Conservation (phyloP, 805 yeast genomes). For the Wickerhamomyces alni region DNA sequence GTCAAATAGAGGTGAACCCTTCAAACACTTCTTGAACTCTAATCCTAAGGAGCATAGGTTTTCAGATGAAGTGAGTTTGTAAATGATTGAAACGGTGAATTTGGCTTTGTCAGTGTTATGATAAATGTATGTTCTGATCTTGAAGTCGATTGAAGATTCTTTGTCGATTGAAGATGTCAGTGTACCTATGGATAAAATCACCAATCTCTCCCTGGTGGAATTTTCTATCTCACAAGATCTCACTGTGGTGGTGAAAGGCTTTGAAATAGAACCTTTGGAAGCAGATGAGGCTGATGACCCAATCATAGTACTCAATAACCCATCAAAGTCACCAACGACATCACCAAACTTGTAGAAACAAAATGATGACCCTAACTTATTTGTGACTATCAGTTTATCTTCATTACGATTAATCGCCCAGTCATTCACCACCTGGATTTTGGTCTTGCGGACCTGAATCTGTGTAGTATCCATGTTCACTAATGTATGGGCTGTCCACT, state of each 20-base stretch:
- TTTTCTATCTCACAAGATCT: not conserved
- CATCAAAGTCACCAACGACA: not conserved
- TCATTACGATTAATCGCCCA: no score
- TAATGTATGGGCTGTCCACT: not conserved
- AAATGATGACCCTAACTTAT: no score
- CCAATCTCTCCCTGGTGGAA: not conserved
- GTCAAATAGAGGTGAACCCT: not conserved
- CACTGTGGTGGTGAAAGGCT: not conserved
- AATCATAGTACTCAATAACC: not conserved
- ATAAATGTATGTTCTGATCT: conserved; percentile 4
- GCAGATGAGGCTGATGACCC: no score
- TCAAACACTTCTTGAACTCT: not conserved
- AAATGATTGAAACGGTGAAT: conserved; percentile 3
- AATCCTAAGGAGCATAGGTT: not conserved
- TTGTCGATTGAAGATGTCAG: not conserved
- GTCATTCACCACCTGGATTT: no score
- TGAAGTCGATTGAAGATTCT: conserved; percentile 1
- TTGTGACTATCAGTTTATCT: not conserved
- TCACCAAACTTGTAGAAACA: no score
- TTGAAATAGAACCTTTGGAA: no score
- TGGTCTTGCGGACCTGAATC: no score
- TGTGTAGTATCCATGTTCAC: not conserved
- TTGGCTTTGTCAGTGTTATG: conserved; percentile 1
- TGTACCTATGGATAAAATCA: not conserved
- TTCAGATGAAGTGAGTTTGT: not conserved